Evolutionary conservation across 139 green algal species (phyloP).

Genomic region (Closterium sp.): DNA sequence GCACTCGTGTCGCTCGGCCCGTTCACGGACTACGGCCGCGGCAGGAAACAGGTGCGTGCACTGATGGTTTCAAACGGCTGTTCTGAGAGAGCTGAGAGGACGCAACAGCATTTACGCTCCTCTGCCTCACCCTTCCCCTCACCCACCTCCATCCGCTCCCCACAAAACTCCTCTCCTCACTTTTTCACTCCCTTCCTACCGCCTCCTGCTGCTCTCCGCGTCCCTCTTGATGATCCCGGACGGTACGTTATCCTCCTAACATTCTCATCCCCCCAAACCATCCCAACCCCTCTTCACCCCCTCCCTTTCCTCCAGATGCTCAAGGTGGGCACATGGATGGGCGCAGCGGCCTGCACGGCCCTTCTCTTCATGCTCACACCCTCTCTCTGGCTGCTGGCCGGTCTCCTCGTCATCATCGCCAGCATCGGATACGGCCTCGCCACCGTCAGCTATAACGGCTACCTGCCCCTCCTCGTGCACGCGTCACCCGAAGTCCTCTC

Average conservation of each 20-base stretch:
- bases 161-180: too few relatives aligned
- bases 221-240: too few relatives aligned
- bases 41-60: neutral
- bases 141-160: too few relatives aligned
- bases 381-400: neutral
- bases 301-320: neutral
- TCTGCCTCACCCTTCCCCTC: too few relatives aligned
- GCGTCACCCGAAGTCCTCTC: neutral
- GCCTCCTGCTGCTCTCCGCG: too few relatives aligned
- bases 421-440: slow-evolving; percentile 4
- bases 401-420: neutral
- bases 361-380: neutral
- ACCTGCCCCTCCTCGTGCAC: neutral
- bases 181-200: too few relatives aligned
- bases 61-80: too few relatives aligned
- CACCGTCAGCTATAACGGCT: slow-evolving; percentile 3
- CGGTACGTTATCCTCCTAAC: too few relatives aligned
- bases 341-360: neutral
- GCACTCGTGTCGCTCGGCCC: neutral
- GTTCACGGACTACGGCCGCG: neutral
- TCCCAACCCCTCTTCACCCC: neutral
- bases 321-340: neutral
- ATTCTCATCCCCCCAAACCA: too few relatives aligned
- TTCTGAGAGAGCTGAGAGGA: too few relatives aligned
- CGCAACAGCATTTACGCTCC: too few relatives aligned